phyloP scores from a whole-genome alignment of 345 rosid genomes.

The Geranium brycei region DNA sequence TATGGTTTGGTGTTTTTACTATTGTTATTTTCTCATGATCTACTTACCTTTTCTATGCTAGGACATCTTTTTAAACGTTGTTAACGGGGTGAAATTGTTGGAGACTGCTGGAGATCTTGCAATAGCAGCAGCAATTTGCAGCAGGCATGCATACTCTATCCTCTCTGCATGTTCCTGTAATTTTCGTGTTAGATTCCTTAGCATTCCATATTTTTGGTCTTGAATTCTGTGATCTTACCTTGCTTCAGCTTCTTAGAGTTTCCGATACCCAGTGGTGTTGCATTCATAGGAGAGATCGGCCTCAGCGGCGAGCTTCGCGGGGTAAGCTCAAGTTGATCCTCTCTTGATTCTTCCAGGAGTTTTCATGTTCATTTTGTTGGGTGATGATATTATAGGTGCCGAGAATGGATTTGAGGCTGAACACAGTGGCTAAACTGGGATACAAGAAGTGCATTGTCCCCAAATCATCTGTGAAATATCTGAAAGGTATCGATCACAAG shows the following conservation, averaged over 20 bases:
- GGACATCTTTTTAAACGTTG: slow-evolving; percentile 72
- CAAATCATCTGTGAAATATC: slow-evolving; percentile 34
- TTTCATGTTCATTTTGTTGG: not conserved
- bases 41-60: slow-evolving; percentile 11
- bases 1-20: not conserved
- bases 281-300: slow-evolving; percentile 84
- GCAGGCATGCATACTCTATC: slow-evolving; percentile 37
- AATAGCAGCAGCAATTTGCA: slow-evolving; percentile 89
- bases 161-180: too few species aligned
- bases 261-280: slow-evolving; percentile 66
- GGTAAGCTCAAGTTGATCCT: slow-evolving; percentile 27
- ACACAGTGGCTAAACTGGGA: slow-evolving; percentile 64
- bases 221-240: not conserved
- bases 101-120: slow-evolving; percentile 97
- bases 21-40: not conserved
- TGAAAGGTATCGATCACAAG: slow-evolving; percentile 22
- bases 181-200: too few species aligned
- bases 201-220: not conserved
- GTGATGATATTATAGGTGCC: slow-evolving; percentile 34
- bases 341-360: not conserved
- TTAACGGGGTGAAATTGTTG: slow-evolving; percentile 55
- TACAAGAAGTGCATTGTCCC: slow-evolving; percentile 68
- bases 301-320: slow-evolving; percentile 71
- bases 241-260: slow-evolving; percentile 70
- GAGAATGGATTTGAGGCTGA: slow-evolving; percentile 67